Base-by-base conservation (phyloP, 2,329 filamentous ascomycete species). In the Chaetomiaceae sp. region DNA sequence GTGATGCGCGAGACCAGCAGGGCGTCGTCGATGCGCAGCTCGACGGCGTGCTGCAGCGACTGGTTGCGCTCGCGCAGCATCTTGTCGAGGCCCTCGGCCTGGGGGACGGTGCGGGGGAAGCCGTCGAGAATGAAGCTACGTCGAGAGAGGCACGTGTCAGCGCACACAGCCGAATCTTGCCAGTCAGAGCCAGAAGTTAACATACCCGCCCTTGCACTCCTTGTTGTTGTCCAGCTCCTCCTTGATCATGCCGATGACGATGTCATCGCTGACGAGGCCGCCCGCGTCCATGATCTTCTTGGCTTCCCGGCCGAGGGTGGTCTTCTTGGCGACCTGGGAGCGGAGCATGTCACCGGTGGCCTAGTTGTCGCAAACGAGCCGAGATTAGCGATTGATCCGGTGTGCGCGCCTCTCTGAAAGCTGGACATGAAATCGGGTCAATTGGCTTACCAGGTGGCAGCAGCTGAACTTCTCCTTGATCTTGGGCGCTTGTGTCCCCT, bases 231-330 rank as follows among this genome's bases (percentile, higher is more conserved):
- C 87, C 45, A 99, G 81, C 79, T 99, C 92, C 70, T 86, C 87
- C 83, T 93, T 92, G 78, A 99, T 99, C 93, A 99, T 99, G 73
- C 92, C 90, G 71, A 99, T 88, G 82, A 99, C 92, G 68, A 99
- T 99, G 69, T 97, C 92, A 72, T 99, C 93, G 71, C 90, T 95
- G 70, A 99, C 93, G 53, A 99, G 83, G 62, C 92, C 92, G 64
- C 93, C 93, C 70, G 92, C 87, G 68, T 99, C 93, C 93, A 99
- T 99, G 72, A 99, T 99, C 84, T 97, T 97, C 85, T 99, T 99
- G 60, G 93, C 93, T 77, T 96, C 90, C 68, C 87, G 83, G 63
- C 93, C 93, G 59, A 99, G 83, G 54, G 87, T 74, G 51, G 93
- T 99, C 84, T 97, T 96, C 76, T 95, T 95, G 60, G 92, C 87